phyloP scores from a whole-genome alignment of 179 eudicot species.

The Beta lomatogona region DNA sequence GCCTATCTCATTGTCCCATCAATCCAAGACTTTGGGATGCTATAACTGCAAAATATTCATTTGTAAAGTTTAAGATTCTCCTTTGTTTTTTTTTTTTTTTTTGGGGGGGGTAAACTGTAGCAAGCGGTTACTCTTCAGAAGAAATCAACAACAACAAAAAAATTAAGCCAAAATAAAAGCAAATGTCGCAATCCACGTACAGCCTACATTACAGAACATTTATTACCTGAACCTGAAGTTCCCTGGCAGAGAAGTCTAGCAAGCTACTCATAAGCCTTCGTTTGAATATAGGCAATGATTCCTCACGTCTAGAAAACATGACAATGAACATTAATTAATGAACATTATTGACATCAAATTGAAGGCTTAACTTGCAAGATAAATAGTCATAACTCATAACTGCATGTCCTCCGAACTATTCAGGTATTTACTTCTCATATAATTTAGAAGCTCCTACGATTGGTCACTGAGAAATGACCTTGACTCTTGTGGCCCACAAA shows the following conservation, averaged over 20 bases:
- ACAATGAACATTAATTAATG: conserved; percentile 3
- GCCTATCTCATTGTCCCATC: too few relatives aligned
- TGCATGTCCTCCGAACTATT: conserved; percentile 2
- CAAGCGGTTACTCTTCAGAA: background rate
- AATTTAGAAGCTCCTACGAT: background rate
- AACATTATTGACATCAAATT: conserved; percentile 11
- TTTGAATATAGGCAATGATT: conserved; percentile 85
- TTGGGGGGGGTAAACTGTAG: background rate
- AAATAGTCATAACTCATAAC: background rate
- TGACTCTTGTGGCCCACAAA: background rate
- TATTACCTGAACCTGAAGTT: conserved; percentile 93
- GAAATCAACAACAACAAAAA: background rate
- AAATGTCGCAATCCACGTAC: background rate
- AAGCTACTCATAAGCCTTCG: conserved; percentile 91
- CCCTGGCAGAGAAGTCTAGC: conserved; percentile 94
- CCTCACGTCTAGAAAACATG: conserved; percentile 74
- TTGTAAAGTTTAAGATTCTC: background rate
- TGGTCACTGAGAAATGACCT: background rate
- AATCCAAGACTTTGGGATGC: too few relatives aligned
- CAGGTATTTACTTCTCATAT: background rate
- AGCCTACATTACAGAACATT: background rate
- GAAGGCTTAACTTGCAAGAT: background rate
- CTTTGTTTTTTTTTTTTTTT: too few relatives aligned
- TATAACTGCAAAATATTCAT: background rate
- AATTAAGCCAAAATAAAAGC: background rate